Evolutionary conservation across 148 eudicot species (phyloP), one percentile per base, ranked within the genome.

Genomic region (Amaranthus cruentus): DNA sequence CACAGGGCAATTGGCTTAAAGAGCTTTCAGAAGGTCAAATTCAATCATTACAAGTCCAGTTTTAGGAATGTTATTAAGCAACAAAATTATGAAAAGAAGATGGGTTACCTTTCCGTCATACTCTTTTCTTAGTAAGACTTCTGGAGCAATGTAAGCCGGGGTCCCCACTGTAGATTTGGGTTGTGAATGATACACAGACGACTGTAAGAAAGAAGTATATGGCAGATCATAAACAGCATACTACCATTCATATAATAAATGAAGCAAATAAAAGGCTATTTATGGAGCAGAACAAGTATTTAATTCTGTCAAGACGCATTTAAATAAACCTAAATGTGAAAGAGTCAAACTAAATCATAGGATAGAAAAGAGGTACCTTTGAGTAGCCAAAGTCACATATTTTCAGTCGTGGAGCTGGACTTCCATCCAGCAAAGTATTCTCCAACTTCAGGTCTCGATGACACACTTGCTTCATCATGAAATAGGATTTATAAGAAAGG

Each of bases 111-210:
- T 93, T 78, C 98, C 98, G 83, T 93, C 98, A 72, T 93, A 93
- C 84, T 93, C 92, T 84, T 91, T 81, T 75, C 82, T 78, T n/a
- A 88, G 86, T 77, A 93, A 81, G 49, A 93, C 98, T 81, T 93
- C 98, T 21, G 98, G 98, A 81, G 97, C 97, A 83, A 93, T 91
- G 79, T 93, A 93, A 62, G 96, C 98, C 71, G 97, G 97, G 76
- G 97, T 93, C 47, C 98, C 98, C 82, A 93, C 98, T 8, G 92
- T 91, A 51, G 98, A 93, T 76, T 91, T 93, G 38, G 98, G 98
- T 82, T 93, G 97, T 38, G 98, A 93, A 79, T 93, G 98, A 83
- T 91, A 87, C 67, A 93, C 83, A 11, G 98, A 86, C 43, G 98
- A 93, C 98, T 93, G 88, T 8, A 75, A 73, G 63, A 66, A 55